Conservation (phyloP, 805 yeast genomes). For the Allodekkera sacchari region DNA sequence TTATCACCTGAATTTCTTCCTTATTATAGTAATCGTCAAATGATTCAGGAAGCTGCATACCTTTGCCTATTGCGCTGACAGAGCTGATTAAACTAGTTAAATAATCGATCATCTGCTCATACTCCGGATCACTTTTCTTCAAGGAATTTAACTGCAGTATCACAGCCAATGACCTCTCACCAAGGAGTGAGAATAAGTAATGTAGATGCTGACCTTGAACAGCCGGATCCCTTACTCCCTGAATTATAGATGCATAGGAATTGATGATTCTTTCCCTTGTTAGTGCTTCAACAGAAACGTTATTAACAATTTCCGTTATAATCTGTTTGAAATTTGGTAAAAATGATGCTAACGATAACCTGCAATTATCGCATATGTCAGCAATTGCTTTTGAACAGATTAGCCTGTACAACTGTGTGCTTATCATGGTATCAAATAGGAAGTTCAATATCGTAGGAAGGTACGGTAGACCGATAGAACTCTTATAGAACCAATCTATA, state of each 20-base stretch:
- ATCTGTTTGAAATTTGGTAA: conserved; percentile 42
- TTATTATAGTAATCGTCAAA: conserved; percentile 28
- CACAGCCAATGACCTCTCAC: conserved; percentile 12
- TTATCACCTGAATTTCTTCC: conserved; percentile 23
- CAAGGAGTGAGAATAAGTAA: conserved; percentile 16
- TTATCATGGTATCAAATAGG: conserved; percentile 23
- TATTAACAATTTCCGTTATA: conserved; percentile 36
- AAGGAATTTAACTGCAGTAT: conserved; percentile 7
- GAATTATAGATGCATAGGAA: conserved; percentile 56
- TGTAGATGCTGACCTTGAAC: conserved; percentile 28
- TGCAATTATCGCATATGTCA: conserved; percentile 48
- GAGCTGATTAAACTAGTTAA: conserved; percentile 51
- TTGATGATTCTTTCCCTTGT: conserved; percentile 54
- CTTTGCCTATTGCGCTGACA: conserved; percentile 63
- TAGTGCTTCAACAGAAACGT: conserved; percentile 28
- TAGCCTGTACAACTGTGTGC: conserved; percentile 20
- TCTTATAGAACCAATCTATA: conserved; percentile 50
- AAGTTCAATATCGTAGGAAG: conserved; percentile 48
- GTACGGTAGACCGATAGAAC: conserved; percentile 33
- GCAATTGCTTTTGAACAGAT: conserved; percentile 50
- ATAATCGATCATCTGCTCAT: conserved; percentile 33
- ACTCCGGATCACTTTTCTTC: conserved; percentile 8
- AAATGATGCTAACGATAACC: conserved; percentile 31
- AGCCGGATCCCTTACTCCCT: conserved; percentile 40
- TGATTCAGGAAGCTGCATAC: conserved; percentile 54